phyloP scores from a whole-genome alignment of 495 filamentous ascomycete species.

The Neurospora sp. region DNA sequence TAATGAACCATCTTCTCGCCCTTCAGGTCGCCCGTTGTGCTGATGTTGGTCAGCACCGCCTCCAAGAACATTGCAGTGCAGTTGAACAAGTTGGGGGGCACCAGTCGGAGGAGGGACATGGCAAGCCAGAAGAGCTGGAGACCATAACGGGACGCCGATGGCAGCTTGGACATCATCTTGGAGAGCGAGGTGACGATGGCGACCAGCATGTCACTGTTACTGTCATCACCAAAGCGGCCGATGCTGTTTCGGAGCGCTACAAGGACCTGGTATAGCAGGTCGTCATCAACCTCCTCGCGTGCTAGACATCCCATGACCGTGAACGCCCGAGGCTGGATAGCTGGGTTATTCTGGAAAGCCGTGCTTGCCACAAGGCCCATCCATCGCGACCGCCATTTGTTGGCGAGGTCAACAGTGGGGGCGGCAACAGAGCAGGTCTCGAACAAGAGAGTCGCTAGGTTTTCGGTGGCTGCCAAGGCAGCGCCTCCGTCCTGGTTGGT shows the following conservation, averaged over 20 bases:
- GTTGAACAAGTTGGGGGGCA: slow-evolving; percentile 49
- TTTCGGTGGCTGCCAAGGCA: slow-evolving; percentile 41
- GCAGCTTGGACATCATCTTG: slow-evolving; percentile 60
- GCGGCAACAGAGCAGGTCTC: slow-evolving; percentile 53
- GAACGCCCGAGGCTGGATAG: slow-evolving; percentile 56
- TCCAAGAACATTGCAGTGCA: slow-evolving; percentile 53
- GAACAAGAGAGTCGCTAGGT: slow-evolving; percentile 43
- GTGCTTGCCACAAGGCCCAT: slow-evolving; percentile 62
- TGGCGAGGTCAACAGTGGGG: slow-evolving; percentile 51
- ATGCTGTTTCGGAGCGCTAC: slow-evolving; percentile 53
- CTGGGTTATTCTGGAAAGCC: slow-evolving; percentile 60
- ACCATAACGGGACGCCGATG: slow-evolving; percentile 51
- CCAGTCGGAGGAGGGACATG: slow-evolving; percentile 51
- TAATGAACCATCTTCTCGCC: slow-evolving; percentile 46
- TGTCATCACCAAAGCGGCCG: slow-evolving; percentile 46
- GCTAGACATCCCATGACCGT: slow-evolving; percentile 61
- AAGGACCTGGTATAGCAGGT: slow-evolving; percentile 57
- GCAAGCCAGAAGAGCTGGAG: slow-evolving; percentile 61
- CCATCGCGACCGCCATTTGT: slow-evolving; percentile 60
- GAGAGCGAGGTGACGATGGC: slow-evolving; percentile 52
- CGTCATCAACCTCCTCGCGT: slow-evolving; percentile 56
- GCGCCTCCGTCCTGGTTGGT: slow-evolving; percentile 37
- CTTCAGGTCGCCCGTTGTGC: slow-evolving; percentile 43
- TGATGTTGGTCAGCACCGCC: slow-evolving; percentile 48
- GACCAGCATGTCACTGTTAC: slow-evolving; percentile 55